Percentiles rank a stretch among this genome's conserved stretches.
Conservation (phyloP, 2,329 filamentous ascomycete genomes). For the Sclerotinia subarctica region DNA sequence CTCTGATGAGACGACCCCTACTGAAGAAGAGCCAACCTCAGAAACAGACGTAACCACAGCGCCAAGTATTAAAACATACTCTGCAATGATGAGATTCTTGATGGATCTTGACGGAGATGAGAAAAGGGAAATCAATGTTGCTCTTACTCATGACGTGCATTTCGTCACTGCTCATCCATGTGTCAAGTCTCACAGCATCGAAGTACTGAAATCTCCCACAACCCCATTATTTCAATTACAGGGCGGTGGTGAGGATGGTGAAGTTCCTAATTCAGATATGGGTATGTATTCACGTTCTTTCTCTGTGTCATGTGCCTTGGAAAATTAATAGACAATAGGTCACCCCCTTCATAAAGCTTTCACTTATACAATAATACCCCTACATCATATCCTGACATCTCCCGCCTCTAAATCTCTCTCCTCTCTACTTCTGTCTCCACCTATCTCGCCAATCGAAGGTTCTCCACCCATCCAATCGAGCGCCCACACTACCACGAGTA, state of each 20-base stretch:
- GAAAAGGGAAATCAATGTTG: conserved; percentile 33
- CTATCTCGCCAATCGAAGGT: conserved; percentile 30
- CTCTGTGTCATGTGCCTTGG: neutral
- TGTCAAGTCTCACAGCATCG: conserved; percentile 54
- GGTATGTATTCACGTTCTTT: conserved; percentile 2
- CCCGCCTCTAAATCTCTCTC: conserved; percentile 25
- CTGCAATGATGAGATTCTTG: conserved; percentile 36
- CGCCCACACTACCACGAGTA: conserved; percentile 40
- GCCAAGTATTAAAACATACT: conserved; percentile 34
- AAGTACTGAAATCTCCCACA: conserved; percentile 56
- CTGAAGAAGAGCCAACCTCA: conserved; percentile 37
- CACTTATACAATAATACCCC: conserved; percentile 57
- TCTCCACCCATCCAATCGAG: conserved; percentile 31
- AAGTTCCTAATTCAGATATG: conserved; percentile 11
- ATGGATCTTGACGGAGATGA: conserved; percentile 27
- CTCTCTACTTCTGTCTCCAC: conserved; percentile 33
- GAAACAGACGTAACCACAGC: conserved; percentile 21
- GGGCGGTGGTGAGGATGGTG: conserved; percentile 32
- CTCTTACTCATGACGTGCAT: conserved; percentile 56
- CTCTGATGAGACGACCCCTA: conserved; percentile 40
- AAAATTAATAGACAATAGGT: conserved; percentile 41
- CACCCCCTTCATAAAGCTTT: conserved; percentile 63
- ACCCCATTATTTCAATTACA: conserved; percentile 58
- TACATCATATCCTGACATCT: conserved; percentile 51
- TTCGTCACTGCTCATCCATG: conserved; percentile 67